phyloP scores from a whole-genome alignment of 2,329 filamentous ascomycete genomes.

The Epichloe sibirici region DNA sequence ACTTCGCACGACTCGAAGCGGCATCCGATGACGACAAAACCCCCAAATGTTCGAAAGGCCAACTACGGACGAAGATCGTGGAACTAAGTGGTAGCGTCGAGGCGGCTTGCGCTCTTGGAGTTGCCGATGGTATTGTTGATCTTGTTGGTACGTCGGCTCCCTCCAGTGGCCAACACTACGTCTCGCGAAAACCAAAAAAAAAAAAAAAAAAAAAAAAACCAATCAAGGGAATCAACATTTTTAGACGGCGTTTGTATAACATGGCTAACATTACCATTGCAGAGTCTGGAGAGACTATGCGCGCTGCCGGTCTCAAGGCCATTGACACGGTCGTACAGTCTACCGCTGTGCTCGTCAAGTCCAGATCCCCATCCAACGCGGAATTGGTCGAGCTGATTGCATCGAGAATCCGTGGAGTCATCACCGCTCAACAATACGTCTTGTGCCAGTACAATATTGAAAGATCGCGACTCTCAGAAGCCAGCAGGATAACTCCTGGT shows the following conservation, averaged over 20 bases:
- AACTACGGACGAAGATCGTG: constrained; percentile 76
- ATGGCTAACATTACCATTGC: constrained; percentile 9
- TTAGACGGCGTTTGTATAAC: neutral
- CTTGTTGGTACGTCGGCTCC: constrained; percentile 72
- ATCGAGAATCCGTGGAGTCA: constrained; percentile 81
- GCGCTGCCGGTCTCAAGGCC: constrained; percentile 81
- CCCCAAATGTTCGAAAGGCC: constrained; percentile 26
- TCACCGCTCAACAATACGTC: constrained; percentile 87
- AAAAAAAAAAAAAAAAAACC: too few species aligned
- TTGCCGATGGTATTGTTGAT: constrained; percentile 95
- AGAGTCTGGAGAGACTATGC: constrained; percentile 99
- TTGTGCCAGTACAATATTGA: constrained; percentile 94
- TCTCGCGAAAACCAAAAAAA: too few species aligned
- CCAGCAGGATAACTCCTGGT: constrained; percentile 73
- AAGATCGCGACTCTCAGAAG: constrained; percentile 52
- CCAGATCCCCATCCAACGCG: constrained; percentile 67
- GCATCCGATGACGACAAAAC: constrained; percentile 29
- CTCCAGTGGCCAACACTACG: too few species aligned
- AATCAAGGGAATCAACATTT: neutral
- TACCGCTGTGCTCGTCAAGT: constrained; percentile 85
- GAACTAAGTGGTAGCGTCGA: constrained; percentile 95
- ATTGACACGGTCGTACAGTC: constrained; percentile 89
- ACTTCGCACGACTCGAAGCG: constrained; percentile 69
- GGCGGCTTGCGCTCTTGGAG: constrained; percentile 86
- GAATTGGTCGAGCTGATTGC: constrained; percentile 75